Conservation (phyloP, 257 asterid genomes). For the Nicotiana paniculata region DNA sequence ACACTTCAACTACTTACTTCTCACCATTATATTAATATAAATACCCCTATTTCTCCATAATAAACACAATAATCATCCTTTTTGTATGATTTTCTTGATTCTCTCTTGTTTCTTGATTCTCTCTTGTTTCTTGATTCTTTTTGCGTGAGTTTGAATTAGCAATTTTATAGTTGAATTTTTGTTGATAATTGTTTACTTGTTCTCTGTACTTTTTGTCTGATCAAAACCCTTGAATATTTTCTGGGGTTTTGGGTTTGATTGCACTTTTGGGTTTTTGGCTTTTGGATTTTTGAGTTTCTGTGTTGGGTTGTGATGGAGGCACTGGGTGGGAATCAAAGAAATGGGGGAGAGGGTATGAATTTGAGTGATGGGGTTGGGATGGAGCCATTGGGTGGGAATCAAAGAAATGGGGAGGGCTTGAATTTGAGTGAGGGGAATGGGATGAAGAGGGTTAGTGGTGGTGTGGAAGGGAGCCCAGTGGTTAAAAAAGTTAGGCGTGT, state of each 20-base stretch:
- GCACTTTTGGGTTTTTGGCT: background rate
- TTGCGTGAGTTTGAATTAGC: slow-evolving; percentile 8
- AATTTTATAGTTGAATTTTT: background rate
- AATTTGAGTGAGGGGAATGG: slow-evolving; percentile 4
- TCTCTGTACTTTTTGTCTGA: background rate
- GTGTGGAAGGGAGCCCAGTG: slow-evolving; percentile 21
- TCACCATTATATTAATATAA: background rate
- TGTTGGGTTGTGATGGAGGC: slow-evolving; percentile 11
- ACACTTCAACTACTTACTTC: background rate
- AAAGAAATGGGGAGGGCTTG: background rate
- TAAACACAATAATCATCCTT: background rate
- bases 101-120: slow-evolving; percentile 4
- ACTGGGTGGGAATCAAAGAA: slow-evolving; percentile 3
- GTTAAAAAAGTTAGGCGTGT: slow-evolving; percentile 35
- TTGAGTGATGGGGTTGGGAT: slow-evolving; percentile 3
- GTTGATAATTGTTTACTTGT: background rate
- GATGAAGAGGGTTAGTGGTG: slow-evolving; percentile 44
- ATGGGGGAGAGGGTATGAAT: background rate
- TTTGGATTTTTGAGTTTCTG: background rate
- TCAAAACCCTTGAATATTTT: background rate
- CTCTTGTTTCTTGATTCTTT: background rate
- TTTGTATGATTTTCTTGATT: slow-evolving; percentile 9
- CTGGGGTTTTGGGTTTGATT: background rate
- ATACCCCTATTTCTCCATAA: background rate
- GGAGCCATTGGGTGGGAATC: slow-evolving; percentile 7